Conservation (phyloP, 1,284 basidiomycete genomes). For the Agaricales sp. region DNA sequence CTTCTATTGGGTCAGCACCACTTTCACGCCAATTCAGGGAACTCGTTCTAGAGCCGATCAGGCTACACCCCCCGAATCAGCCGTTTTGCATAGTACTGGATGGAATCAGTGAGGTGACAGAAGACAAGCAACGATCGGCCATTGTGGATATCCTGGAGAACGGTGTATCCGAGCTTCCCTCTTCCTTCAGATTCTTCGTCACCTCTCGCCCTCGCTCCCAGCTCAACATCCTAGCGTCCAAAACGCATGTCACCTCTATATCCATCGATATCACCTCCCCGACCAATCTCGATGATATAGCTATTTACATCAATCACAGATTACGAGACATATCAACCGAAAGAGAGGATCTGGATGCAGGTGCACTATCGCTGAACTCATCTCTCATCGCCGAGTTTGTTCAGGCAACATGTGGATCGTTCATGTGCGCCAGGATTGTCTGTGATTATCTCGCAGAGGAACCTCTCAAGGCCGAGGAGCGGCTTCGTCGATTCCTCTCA, state of each 20-base stretch:
- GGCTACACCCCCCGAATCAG: conserved; percentile 13
- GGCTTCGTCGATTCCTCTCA: too few relatives aligned
- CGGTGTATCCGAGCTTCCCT: not conserved
- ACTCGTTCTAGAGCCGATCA: conserved; percentile 6
- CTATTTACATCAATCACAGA: too few relatives aligned
- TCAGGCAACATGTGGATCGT: too few relatives aligned
- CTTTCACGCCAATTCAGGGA: not conserved
- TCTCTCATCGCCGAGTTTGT: too few relatives aligned
- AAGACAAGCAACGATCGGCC: not conserved
- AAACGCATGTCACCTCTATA: not conserved
- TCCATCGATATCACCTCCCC: not conserved
- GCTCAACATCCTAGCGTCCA: not conserved
- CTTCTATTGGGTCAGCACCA: not conserved
- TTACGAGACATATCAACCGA: too few relatives aligned
- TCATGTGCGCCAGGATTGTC: too few relatives aligned
- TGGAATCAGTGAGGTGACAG: not conserved
- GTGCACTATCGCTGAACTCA: too few relatives aligned
- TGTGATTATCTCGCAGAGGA: too few relatives aligned
- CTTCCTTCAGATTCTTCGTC: not conserved
- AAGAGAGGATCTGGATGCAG: too few relatives aligned
- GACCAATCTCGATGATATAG: not conserved
- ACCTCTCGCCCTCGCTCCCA: not conserved
- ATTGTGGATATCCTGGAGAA: not conserved
- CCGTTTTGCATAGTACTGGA: conserved; percentile 11
- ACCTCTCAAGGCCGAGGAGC: too few relatives aligned